Evolutionary conservation across 2,329 filamentous ascomycete species (phyloP), one percentile per base, ranked within the genome.

Genomic region (Apiospora kogelbergensis): DNA sequence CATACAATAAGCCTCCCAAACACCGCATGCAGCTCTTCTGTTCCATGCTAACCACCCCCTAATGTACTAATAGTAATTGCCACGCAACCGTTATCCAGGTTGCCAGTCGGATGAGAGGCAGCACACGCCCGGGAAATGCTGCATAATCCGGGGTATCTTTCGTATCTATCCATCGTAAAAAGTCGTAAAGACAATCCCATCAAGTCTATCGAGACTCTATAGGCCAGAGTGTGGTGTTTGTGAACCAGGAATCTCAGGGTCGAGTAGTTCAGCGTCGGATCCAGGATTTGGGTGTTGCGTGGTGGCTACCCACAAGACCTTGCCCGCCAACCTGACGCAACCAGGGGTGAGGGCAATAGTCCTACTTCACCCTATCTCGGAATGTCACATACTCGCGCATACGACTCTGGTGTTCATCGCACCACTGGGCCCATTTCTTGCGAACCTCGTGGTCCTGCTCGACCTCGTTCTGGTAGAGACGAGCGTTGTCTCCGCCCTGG

Each of bases 361-460:
- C 72, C 76, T 78, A 78, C 72, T 77, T 78, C 65, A 86, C 80
- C 71, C 80, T 75, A 69, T 84, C 82, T 74, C 80, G 80, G 63
- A 83, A 74, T 63, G 78, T 83, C 78, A 86, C 81, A 74, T 90
- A 92, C 72, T 88, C 85, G 72, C 84, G 82, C 68, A 93, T 80
- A 11, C 85, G 85, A 68, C 83, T 78, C 69, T 87, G 84, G 75
- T 94, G 91, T 70, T 84, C 84, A 57, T 88, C 85, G 70, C 86
- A 88, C 9, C 88, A 88, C 10, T 84, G 78, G 40, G 80, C 80
- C 90, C 91, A 93, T 68, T 86, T 84, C 74, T 83, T 83, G 68
- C 89, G 83, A 6, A 93, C 87, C 64, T 83, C 81, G 71, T 89
- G 85, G 75, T 94, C 92, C 78, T 93, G 88, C 72, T 87, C 85